Conservation (phyloP, 169 alveolate species). For the Plasmodium blacklocki region DNA sequence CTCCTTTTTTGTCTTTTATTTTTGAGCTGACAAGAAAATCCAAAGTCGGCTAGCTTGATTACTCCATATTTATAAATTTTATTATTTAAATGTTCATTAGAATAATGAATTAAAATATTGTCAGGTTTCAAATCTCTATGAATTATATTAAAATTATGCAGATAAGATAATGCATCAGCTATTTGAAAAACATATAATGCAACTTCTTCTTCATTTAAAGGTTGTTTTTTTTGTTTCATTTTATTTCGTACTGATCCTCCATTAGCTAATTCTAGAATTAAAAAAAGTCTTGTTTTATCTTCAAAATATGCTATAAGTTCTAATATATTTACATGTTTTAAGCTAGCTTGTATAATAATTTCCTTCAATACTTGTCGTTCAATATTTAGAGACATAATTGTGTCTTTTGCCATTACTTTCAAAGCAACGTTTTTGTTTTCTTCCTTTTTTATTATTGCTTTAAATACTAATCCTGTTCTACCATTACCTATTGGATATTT, state of each 20-base stretch:
- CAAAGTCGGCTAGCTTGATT: slow-evolving; percentile 94
- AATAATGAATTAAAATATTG: slow-evolving; percentile 84
- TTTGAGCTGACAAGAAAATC: slow-evolving; percentile 91
- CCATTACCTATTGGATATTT: slow-evolving; percentile 75
- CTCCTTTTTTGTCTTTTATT: slow-evolving; percentile 90
- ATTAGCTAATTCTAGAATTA: slow-evolving; percentile 93
- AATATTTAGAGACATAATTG: slow-evolving; percentile 38
- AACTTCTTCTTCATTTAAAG: slow-evolving; percentile 87
- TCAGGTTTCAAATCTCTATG: slow-evolving; percentile 90
- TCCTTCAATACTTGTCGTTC: slow-evolving; percentile 90
- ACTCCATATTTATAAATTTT: slow-evolving; percentile 84
- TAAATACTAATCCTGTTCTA: slow-evolving; percentile 67
- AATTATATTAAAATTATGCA: slow-evolving; percentile 85
- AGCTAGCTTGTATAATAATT: slow-evolving; percentile 92
- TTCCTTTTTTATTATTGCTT: slow-evolving; percentile 71
- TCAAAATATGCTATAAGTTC: slow-evolving; percentile 93
- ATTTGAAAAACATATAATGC: slow-evolving; percentile 87
- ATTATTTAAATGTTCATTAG: not conserved
- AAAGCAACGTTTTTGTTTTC: slow-evolving; percentile 57
- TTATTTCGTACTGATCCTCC: slow-evolving; percentile 91
- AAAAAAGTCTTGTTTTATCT: slow-evolving; percentile 91
- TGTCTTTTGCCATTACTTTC: slow-evolving; percentile 71
- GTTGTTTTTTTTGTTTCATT: slow-evolving; percentile 79
- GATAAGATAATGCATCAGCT: slow-evolving; percentile 85
- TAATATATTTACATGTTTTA: slow-evolving; percentile 90